Evolutionary conservation across 1,284 basidiomycete species (phyloP).

Genomic region (Hemileia vastatrix): DNA sequence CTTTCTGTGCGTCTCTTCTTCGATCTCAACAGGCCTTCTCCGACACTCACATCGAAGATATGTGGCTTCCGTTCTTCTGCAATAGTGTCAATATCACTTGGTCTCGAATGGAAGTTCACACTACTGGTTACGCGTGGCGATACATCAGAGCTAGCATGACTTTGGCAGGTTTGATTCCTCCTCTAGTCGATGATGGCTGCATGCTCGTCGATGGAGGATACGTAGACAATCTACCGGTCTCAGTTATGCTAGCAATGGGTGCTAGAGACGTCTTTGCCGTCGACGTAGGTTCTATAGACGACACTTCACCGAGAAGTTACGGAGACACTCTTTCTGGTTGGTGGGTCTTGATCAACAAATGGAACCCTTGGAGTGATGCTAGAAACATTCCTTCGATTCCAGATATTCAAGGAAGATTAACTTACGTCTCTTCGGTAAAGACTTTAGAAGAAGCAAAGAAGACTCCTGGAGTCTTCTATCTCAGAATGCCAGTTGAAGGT

Average conservation of each 20-base stretch:
- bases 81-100: constrained; percentile 45
- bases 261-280: constrained; percentile 39
- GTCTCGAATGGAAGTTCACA: constrained; percentile 43
- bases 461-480: constrained; percentile 37
- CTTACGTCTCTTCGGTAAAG: constrained; percentile 40
- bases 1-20: too few species aligned
- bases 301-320: constrained; percentile 38
- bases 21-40: constrained; percentile 12
- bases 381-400: constrained; percentile 40
- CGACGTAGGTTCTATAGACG: constrained; percentile 41
- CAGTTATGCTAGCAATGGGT: constrained; percentile 42
- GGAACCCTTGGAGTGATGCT: constrained; percentile 41
- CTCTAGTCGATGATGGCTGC: constrained; percentile 41
- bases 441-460: constrained; percentile 41
- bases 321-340: constrained; percentile 44
- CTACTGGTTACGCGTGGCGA: constrained; percentile 41
- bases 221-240: constrained; percentile 42
- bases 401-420: constrained; percentile 40
- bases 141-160: constrained; percentile 44
- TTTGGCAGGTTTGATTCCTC: constrained; percentile 40
- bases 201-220: constrained; percentile 45
- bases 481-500: constrained; percentile 43
- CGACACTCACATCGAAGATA: constrained; percentile 38
- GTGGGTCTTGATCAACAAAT: constrained; percentile 43
- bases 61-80: constrained; percentile 45